Evolutionary conservation across 2,329 filamentous ascomycete species (phyloP).

Genomic region (Cladosporium sp.): DNA sequence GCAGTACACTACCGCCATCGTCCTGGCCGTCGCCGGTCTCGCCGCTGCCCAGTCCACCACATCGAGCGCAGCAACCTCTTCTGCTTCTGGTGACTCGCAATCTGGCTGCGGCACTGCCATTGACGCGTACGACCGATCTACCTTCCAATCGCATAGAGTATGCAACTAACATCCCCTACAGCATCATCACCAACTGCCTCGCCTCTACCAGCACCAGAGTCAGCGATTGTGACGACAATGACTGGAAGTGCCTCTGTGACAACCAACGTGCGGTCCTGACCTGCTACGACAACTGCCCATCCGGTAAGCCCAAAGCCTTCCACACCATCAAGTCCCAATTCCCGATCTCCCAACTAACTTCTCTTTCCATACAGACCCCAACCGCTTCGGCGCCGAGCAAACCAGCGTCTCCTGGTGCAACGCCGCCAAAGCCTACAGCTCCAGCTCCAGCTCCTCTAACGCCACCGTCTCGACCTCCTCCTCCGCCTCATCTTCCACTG

Average conservation of each 20-base stretch:
- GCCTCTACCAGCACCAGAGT: conserved; percentile 44
- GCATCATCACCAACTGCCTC: conserved; percentile 55
- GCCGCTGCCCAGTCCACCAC: conserved; percentile 44
- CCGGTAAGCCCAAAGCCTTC: conserved; percentile 23
- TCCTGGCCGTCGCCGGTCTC: conserved; percentile 40
- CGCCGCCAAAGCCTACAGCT: conserved; percentile 35
- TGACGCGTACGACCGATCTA: conserved; percentile 38
- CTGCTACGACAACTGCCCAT: conserved; percentile 66
- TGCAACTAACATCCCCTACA: conserved; percentile 27
- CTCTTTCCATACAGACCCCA: conserved; percentile 36
- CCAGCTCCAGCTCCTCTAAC: background rate
- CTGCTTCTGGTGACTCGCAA: conserved; percentile 31
- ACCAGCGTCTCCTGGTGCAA: conserved; percentile 38
- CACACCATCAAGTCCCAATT: background rate
- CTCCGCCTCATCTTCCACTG: background rate
- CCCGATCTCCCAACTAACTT: background rate
- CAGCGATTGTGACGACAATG: conserved; percentile 46
- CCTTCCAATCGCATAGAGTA: background rate
- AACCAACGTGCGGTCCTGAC: conserved; percentile 46
- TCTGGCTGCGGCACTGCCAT: conserved; percentile 37
- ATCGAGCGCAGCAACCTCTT: conserved; percentile 31
- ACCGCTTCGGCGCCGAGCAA: conserved; percentile 37
- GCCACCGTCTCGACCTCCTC: conserved; percentile 7
- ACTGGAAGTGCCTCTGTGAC: conserved; percentile 60
- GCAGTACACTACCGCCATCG: conserved; percentile 26